A percentile compares a stretch with the other conserved stretches of the same genome.
Evolutionary conservation across 1,284 basidiomycete species (phyloP).

Genomic region (Leccinum fallax): DNA sequence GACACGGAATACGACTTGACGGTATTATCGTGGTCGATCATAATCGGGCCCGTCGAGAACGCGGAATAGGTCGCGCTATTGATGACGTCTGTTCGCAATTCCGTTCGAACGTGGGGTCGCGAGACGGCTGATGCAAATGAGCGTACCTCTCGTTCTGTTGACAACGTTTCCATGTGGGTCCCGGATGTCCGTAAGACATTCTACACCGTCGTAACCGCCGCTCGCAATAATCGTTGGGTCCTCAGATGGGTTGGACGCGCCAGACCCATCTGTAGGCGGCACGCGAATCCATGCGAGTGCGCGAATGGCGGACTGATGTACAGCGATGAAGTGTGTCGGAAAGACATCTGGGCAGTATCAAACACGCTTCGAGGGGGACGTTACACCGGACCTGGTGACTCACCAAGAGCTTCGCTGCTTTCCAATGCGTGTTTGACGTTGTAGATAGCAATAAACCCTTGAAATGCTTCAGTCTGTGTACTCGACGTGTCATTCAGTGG

Average conservation of each 20-base stretch:
- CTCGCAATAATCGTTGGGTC: conserved; percentile 75
- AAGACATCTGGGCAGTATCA: conserved; percentile 41
- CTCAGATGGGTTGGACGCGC: conserved; percentile 44
- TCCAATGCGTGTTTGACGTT: conserved; percentile 60
- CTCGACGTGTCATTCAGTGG: not conserved
- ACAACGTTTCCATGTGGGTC: conserved; percentile 64
- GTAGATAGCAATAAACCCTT: conserved; percentile 78
- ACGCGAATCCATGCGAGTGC: conserved; percentile 71
- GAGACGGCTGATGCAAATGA: not conserved
- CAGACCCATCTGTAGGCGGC: conserved; percentile 56
- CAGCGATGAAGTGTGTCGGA: conserved; percentile 70
- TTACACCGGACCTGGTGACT: not conserved
- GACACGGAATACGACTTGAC: conserved; percentile 73
- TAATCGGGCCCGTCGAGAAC: conserved; percentile 66
- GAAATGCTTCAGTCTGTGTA: not conserved
- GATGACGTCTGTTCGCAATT: conserved; percentile 59
- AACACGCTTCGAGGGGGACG: not conserved
- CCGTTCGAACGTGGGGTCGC: not conserved
- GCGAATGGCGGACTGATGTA: conserved; percentile 81
- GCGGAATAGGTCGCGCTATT: conserved; percentile 65
- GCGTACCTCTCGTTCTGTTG: conserved; percentile 72
- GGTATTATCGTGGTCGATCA: conserved; percentile 77
- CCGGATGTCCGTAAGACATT: conserved; percentile 73
- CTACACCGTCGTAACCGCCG: conserved; percentile 77
- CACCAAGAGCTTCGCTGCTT: conserved; percentile 30